Evolutionary conservation across 2,329 filamentous ascomycete species (phyloP).

Genomic region (Thelonectria rubi): DNA sequence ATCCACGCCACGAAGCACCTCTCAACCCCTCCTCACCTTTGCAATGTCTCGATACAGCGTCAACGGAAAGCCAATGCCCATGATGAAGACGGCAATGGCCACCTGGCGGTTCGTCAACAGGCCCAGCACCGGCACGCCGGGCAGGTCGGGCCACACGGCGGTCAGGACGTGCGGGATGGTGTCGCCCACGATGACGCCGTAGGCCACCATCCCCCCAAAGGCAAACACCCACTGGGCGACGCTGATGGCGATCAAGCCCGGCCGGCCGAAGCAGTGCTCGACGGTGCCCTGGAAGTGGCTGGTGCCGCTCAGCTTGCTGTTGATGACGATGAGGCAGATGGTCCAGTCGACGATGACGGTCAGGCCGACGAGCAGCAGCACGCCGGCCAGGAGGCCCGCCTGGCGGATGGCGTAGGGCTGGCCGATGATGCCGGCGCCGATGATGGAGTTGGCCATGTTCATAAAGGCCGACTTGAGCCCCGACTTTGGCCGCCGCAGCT

Average conservation of each 20-base stretch:
- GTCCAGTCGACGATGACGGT: slow-evolving; percentile 96
- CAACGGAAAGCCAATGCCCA: slow-evolving; percentile 88
- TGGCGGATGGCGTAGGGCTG: slow-evolving; percentile 97
- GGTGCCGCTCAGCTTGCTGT: slow-evolving; percentile 94
- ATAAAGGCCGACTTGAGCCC: slow-evolving; percentile 90
- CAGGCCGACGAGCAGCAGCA: slow-evolving; percentile 78
- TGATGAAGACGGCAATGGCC: slow-evolving; percentile 86
- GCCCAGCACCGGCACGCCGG: slow-evolving; percentile 78
- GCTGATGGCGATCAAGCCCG: slow-evolving; percentile 86
- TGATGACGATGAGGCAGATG: slow-evolving; percentile 94
- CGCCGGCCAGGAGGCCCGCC: slow-evolving; percentile 84
- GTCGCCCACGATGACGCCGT: slow-evolving; percentile 96
- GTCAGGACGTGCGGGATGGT: slow-evolving; percentile 90
- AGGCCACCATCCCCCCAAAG: slow-evolving; percentile 98
- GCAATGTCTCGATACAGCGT: slow-evolving; percentile 96
- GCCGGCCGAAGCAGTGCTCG: slow-evolving; percentile 90
- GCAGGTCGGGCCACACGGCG: slow-evolving; percentile 81
- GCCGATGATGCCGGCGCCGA: slow-evolving; percentile 78
- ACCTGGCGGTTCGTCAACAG: slow-evolving; percentile 82
- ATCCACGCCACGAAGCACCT: background rate
- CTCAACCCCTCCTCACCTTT: slow-evolving; percentile 68
- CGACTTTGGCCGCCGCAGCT: slow-evolving; percentile 78
- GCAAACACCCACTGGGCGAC: slow-evolving; percentile 98
- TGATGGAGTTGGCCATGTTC: slow-evolving; percentile 99
- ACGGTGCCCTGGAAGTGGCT: slow-evolving; percentile 96